Conservation (phyloP, 2,329 filamentous ascomycete genomes). For the Clonostachys chloroleuca region DNA sequence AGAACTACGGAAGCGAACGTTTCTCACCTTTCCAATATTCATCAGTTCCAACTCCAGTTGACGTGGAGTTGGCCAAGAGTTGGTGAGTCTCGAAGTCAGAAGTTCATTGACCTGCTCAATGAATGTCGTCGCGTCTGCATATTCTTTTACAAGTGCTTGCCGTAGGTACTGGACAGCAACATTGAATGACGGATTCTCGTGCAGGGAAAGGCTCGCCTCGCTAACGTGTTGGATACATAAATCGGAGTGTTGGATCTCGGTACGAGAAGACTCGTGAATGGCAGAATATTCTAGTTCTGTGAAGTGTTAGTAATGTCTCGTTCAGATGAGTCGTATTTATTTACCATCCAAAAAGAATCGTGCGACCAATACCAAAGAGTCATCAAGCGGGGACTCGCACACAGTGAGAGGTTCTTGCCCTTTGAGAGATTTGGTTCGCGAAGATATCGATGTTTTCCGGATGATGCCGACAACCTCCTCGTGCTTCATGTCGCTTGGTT, state of each 20-base stretch:
- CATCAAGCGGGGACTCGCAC: slow-evolving; percentile 7
- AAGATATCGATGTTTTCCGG: slow-evolving; percentile 4
- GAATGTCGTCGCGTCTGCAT: slow-evolving; percentile 22
- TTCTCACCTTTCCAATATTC: slow-evolving; percentile 42
- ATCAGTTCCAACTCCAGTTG: slow-evolving; percentile 47
- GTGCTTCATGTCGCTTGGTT: slow-evolving; percentile 27
- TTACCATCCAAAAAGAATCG: slow-evolving; percentile 48
- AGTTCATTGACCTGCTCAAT: slow-evolving; percentile 25
- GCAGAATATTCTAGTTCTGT: slow-evolving; percentile 42
- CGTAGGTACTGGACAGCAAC: slow-evolving; percentile 29
- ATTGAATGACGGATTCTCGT: slow-evolving; percentile 22
- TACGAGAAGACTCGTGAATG: slow-evolving; percentile 17
- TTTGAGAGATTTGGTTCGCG: slow-evolving; percentile 23
- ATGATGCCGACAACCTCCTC: slow-evolving; percentile 19
- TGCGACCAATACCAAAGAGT: slow-evolving; percentile 33
- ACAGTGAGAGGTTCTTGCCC: slow-evolving; percentile 31
- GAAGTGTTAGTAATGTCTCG: neutral
- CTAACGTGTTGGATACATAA: slow-evolving; percentile 35
- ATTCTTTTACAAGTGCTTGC: slow-evolving; percentile 24
- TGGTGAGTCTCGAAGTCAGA: slow-evolving; percentile 24
- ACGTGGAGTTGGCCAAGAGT: slow-evolving; percentile 32
- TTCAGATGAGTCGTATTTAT: neutral
- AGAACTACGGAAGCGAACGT: neutral
- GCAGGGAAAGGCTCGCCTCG: slow-evolving; percentile 16
- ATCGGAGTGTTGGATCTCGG: slow-evolving; percentile 30